Base-by-base conservation (phyloP, 148 eudicot genomes). In the Silene uniflora region DNA sequence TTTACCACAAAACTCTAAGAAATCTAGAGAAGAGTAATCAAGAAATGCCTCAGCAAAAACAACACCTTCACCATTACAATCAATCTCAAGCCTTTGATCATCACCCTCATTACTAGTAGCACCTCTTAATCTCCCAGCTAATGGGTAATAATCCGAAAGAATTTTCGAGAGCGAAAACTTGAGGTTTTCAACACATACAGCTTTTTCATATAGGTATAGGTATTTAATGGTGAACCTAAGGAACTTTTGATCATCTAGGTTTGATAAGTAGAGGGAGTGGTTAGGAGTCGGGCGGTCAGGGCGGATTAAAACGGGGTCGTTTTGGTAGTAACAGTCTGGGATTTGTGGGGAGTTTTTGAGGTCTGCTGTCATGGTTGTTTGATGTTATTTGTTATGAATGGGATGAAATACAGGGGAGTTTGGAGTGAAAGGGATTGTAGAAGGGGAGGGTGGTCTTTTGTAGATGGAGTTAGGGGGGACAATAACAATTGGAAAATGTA, bases 31-130 rank as follows among this genome's bases (percentile, higher is more conserved):
- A 47, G 86, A 76, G n/a, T 81, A 81, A 74, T 89, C 93, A 84
- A 90, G 73, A 73, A 71, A 86, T 9, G 90, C 97, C 74, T 94
- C 91, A 23, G 88, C 91, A 76, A 94, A 94, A 54, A 92, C 75
- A 60, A 92, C 98, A 52, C 98, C 98, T 83, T 90, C 86, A 2
- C 90, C 97, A 82, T 92, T 94, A 71, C 98, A 94, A 5, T 92
- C 97, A 32, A 94, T 88, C 67, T 88, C 88, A 71, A 94, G 90
- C 75, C 85, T 90, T 22, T 84, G 75, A 81, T 87, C 85, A 75
- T 85, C 82, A 69, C 21, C 8, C 12, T 52, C 19, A 70, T 69
- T 27, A 27, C 18, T 13, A 23, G 6, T 14, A n/a, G 29, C 10
- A 42, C 73, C 54, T 58, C 85, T 83, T 18, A 94, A 74, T 69